Evolutionary conservation across 2,329 filamentous ascomycete genomes (phyloP).

Genomic region (Xylariaceae sp.): DNA sequence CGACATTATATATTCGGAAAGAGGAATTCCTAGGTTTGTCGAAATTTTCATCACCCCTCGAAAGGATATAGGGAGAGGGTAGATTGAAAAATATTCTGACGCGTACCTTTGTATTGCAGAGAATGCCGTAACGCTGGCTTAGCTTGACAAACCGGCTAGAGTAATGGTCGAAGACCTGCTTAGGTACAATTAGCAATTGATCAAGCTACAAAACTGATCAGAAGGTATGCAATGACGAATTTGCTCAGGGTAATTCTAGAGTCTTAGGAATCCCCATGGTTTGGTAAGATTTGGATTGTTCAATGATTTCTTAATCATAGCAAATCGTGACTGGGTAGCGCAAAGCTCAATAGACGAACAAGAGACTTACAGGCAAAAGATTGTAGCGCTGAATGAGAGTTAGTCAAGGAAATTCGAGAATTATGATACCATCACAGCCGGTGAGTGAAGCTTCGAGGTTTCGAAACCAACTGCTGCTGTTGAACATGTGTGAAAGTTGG

Average conservation of each 20-base stretch:
- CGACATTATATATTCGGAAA: conserved; percentile 70
- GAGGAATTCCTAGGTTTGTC: conserved; percentile 70
- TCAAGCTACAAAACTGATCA: not conserved
- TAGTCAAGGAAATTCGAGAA: not conserved
- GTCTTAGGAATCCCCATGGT: conserved; percentile 59
- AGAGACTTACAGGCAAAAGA: not conserved
- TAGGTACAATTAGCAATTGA: conserved; percentile 23
- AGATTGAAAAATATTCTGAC: not conserved
- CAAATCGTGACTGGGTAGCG: conserved; percentile 32
- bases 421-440: not conserved
- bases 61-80: conserved; percentile 10
- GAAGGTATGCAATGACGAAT: conserved; percentile 10
- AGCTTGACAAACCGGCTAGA: not conserved
- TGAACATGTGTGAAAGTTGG: conserved; percentile 16
- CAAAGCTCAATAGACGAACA: not conserved
- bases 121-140: not conserved
- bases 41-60: conserved; percentile 64
- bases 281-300: conserved; percentile 70
- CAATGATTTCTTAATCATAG: conserved; percentile 52
- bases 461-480: conserved; percentile 13
- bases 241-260: conserved; percentile 65
- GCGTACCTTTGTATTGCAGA: conserved; percentile 21
- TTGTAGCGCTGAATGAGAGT: conserved; percentile 8
- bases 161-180: not conserved
- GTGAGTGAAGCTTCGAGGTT: not conserved